Evolutionary conservation across 1,284 basidiomycete species (phyloP).

Genomic region (Heterobasidion irregulare): DNA sequence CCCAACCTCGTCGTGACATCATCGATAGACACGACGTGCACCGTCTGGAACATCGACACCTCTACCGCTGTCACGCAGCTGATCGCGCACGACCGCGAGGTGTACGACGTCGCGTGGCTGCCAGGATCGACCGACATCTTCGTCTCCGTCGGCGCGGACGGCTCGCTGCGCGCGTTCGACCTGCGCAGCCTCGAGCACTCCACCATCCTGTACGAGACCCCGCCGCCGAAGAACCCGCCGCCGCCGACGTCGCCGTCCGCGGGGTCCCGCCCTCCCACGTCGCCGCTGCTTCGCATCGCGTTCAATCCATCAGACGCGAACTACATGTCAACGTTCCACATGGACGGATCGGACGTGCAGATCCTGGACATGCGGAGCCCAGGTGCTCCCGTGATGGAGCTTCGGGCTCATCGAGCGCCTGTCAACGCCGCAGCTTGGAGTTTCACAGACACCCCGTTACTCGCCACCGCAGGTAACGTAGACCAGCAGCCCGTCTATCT

Average conservation of each 20-base stretch:
- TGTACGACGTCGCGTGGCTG: constrained; percentile 98
- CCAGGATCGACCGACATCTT: constrained; percentile 97
- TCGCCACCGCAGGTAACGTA: constrained; percentile 73
- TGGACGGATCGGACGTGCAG: constrained; percentile 81
- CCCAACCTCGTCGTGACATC: constrained; percentile 89
- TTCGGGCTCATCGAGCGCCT: constrained; percentile 69
- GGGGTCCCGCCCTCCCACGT: constrained; percentile 62
- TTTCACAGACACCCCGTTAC: constrained; percentile 68
- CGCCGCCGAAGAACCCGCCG: constrained; percentile 63
- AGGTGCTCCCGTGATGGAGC: constrained; percentile 87
- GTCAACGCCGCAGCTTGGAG: constrained; percentile 89
- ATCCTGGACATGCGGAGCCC: constrained; percentile 93
- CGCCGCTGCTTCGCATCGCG: constrained; percentile 76
- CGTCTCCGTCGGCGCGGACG: constrained; percentile 97
- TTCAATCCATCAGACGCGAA: constrained; percentile 85
- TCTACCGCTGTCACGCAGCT: constrained; percentile 94
- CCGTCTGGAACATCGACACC: constrained; percentile 96
- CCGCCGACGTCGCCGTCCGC: constrained; percentile 50
- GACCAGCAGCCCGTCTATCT: constrained; percentile 2
- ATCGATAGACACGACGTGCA: constrained; percentile 94
- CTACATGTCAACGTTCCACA: constrained; percentile 91
- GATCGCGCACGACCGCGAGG: constrained; percentile 97
- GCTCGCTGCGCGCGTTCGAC: constrained; percentile 94
- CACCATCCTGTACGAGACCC: constrained; percentile 96
- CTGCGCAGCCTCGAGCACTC: constrained; percentile 94